These are phyloP conservation scores for Fusarium anguioides DNA, from an alignment of 2,329 filamentous ascomycete genomes.

Conservation along the genomic window DNA sequence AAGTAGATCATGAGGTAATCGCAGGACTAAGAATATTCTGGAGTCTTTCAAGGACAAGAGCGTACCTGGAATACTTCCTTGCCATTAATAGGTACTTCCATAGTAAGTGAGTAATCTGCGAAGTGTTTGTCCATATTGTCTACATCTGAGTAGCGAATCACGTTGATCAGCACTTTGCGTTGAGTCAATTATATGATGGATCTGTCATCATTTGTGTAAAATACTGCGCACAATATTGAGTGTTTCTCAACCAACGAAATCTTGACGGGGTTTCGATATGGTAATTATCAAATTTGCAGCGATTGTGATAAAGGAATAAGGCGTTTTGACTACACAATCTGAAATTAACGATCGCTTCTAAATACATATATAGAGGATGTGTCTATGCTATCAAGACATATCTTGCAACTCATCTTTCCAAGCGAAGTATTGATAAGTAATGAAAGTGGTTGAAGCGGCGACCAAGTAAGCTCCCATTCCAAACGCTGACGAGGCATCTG, in stretches of 20 bases:
- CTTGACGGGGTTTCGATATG: too few relatives aligned
- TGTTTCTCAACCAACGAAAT: slow-evolving; percentile 1
- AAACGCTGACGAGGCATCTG: too few relatives aligned
- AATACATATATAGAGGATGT: too few relatives aligned
- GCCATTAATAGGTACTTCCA: neutral
- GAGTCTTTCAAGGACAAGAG: neutral
- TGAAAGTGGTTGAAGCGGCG: too few relatives aligned
- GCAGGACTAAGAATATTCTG: neutral
- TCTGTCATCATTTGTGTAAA: neutral
- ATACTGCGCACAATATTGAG: slow-evolving; percentile 1
- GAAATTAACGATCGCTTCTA: too few relatives aligned
- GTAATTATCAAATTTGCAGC: too few relatives aligned
- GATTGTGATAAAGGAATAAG: too few relatives aligned
- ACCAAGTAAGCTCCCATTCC: too few relatives aligned
- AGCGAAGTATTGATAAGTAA: too few relatives aligned
- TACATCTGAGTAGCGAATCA: neutral
- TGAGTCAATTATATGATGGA: neutral
- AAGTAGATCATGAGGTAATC: slow-evolving; percentile 3
- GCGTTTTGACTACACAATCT: too few relatives aligned
- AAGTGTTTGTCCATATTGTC: neutral
- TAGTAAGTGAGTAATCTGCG: neutral
- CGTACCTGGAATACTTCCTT: neutral
- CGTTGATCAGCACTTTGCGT: neutral
- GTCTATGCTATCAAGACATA: too few relatives aligned
- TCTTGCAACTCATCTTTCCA: too few relatives aligned